Conservation (phyloP, 2,329 filamentous ascomycete species). For the Helotiales sp. region DNA sequence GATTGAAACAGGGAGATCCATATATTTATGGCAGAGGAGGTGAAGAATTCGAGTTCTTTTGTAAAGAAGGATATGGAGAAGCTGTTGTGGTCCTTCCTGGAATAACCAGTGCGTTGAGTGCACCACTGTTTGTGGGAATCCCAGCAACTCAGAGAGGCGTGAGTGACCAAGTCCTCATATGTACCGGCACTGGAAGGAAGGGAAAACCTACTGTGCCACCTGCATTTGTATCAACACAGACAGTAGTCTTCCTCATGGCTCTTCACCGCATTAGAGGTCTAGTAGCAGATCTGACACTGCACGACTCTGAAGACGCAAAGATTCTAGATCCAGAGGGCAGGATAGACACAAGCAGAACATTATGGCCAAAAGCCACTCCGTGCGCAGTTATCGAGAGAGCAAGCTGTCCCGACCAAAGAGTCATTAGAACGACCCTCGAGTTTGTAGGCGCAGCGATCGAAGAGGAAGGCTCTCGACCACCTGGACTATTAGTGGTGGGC, state of each 20-base stretch:
- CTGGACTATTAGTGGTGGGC: slow-evolving; percentile 84
- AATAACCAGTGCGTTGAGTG: slow-evolving; percentile 83
- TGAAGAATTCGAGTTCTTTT: slow-evolving; percentile 88
- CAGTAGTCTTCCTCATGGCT: slow-evolving; percentile 93
- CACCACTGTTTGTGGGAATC: slow-evolving; percentile 84
- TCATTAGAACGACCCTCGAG: slow-evolving; percentile 83
- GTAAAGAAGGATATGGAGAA: slow-evolving; percentile 65
- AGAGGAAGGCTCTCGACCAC: slow-evolving; percentile 83
- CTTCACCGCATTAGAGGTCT: slow-evolving; percentile 79
- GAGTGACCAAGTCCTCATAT: slow-evolving; percentile 91
- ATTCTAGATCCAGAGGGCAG: slow-evolving; percentile 36
- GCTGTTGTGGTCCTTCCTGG: slow-evolving; percentile 75
- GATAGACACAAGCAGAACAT: slow-evolving; percentile 34
- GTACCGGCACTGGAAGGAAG: slow-evolving; percentile 92
- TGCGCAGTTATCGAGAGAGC: slow-evolving; percentile 93
- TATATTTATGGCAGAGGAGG: slow-evolving; percentile 95
- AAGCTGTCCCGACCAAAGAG: slow-evolving; percentile 89
- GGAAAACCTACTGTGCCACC: slow-evolving; percentile 82
- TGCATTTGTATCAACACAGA: slow-evolving; percentile 72
- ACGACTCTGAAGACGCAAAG: slow-evolving; percentile 38
- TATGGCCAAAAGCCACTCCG: slow-evolving; percentile 77
- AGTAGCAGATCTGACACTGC: slow-evolving; percentile 65
- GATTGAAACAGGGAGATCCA: slow-evolving; percentile 94
- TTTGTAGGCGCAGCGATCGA: slow-evolving; percentile 82
- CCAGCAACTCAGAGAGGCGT: slow-evolving; percentile 87